A percentile compares a stretch with the other conserved stretches of the same genome.
Conservation (phyloP, 805 yeast genomes). For the Pichia ethanolica region DNA sequence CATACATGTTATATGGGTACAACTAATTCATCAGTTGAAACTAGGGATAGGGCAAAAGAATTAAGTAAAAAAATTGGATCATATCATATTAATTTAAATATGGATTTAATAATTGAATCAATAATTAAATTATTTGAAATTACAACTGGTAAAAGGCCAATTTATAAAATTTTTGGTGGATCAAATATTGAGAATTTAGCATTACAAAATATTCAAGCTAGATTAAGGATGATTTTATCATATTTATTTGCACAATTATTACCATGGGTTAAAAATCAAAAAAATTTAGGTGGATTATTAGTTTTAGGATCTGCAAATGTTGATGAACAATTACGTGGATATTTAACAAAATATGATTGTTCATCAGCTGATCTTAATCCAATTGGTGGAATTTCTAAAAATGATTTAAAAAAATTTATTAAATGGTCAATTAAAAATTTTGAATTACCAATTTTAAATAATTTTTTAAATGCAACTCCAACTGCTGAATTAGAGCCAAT, state of each 20-base stretch:
- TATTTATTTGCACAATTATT: constrained; percentile 88
- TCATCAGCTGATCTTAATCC: constrained; percentile 97
- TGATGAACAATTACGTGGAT: constrained; percentile 93
- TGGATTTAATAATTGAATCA: constrained; percentile 76
- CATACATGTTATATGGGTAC: constrained; percentile 97
- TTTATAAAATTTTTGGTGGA: constrained; percentile 91
- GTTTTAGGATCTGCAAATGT: constrained; percentile 96
- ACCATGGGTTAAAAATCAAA: constrained; percentile 85
- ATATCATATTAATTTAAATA: constrained; percentile 85
- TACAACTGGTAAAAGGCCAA: constrained; percentile 85
- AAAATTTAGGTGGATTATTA: constrained; percentile 66
- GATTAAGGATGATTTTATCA: constrained; percentile 89
- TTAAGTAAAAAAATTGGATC: constrained; percentile 74
- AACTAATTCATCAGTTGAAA: constrained; percentile 80
- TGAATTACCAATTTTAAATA: constrained; percentile 66
- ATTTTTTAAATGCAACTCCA: constrained; percentile 86
- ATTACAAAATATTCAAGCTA: constrained; percentile 92
- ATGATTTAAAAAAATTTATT: constrained; percentile 82
- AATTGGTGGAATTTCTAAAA: constrained; percentile 96
- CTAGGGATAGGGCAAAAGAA: constrained; percentile 73
- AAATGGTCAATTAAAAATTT: constrained; percentile 65
- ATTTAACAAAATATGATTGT: constrained; percentile 93
- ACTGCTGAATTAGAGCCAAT: constrained; percentile 98
- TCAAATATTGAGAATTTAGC: constrained; percentile 87
- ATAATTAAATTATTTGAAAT: constrained; percentile 72